These are phyloP conservation scores for Aquilaria agallochum DNA, from an alignment of 441 rosid genomes.

Conservation along the genomic window DNA sequence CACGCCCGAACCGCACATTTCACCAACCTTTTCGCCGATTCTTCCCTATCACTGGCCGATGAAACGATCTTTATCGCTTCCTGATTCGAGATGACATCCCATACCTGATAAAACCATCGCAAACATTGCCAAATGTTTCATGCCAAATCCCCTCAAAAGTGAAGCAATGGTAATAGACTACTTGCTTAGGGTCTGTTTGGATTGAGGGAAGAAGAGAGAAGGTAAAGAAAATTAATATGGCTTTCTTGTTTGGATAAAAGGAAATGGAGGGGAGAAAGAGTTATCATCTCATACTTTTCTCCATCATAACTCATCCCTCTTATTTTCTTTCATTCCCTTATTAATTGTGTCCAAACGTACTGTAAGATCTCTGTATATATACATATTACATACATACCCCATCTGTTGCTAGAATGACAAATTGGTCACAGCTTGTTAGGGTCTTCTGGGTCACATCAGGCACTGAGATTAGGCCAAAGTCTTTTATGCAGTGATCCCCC, in stretches of 20 bases:
- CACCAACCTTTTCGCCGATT: slow-evolving; percentile 56
- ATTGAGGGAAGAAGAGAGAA: background rate
- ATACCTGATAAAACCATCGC: slow-evolving; percentile 33
- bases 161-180: too few relatives aligned
- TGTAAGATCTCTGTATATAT: too few relatives aligned
- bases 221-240: too few relatives aligned
- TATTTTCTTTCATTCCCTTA: too few relatives aligned
- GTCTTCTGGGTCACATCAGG: slow-evolving; percentile 59
- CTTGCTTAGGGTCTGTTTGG: background rate
- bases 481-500: slow-evolving; percentile 78
- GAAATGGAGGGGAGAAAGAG: background rate
- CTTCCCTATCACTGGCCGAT: slow-evolving; percentile 39
- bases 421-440: slow-evolving; percentile 56
- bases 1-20: slow-evolving; percentile 57
- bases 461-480: slow-evolving; percentile 67
- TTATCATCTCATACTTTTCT: background rate
- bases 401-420: slow-evolving; percentile 71
- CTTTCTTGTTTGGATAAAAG: background rate
- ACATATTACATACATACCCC: slow-evolving; percentile 38
- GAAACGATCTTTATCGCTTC: slow-evolving; percentile 75
- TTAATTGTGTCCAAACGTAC: too few relatives aligned
- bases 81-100: slow-evolving; percentile 71
- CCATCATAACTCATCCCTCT: too few relatives aligned
- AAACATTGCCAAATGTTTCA: background rate
- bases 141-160: background rate